Evolutionary conservation across 2,329 filamentous ascomycete species (phyloP), one percentile per base, ranked within the genome.

Genomic region (Pestalotiopsis sp.): DNA sequence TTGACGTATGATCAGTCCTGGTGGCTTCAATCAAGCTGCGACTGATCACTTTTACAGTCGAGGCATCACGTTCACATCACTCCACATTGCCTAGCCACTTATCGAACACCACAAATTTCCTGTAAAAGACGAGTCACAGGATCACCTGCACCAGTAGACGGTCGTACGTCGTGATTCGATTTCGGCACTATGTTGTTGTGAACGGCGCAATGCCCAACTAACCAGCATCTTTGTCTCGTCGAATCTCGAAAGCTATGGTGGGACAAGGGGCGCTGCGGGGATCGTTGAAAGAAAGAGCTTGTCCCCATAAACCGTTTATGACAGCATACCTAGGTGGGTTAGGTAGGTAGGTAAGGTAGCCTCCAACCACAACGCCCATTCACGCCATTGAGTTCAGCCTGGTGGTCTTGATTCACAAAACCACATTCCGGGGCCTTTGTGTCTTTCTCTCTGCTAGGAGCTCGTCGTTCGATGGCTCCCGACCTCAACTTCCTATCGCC

Each of bases 401-500:
- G 12, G 57, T 14, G 27, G n/a, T n/a, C 20, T 59, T 27, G 12
- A 59, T 13, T 59, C 23, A 13, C 23, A 59, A 4, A 14, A 27
- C 20, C 20, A 23, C 23, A 7, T n/a, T 52, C 27, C 36, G 20
- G 4, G 17, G 38, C 45, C 68, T 71, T 59, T 13, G 57, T 36
- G 11, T 17, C 23, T 36, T 36, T 36, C 31, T 36, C 31, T 36
- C 57, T 14, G n/a, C 12, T 14, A 62, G n/a, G 36, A 41, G 27
- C n/a, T 17, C 27, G 27, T 36, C 31, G 31, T 36, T 64, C 61
- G 68, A 87, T 87, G 85, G 77, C 84, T 59, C 87, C 87, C 45
- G 87, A 90, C 75, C 79, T 90, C 68, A 90, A 90, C 73, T 87
- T 86, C n/a, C 81, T 89, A 14, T 86, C 87, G 64, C 82, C 84